Percentiles rank a stretch among this genome's conserved stretches.
phyloP scores from a whole-genome alignment of 2,329 filamentous ascomycete genomes.

The Diplodia sapinea region DNA sequence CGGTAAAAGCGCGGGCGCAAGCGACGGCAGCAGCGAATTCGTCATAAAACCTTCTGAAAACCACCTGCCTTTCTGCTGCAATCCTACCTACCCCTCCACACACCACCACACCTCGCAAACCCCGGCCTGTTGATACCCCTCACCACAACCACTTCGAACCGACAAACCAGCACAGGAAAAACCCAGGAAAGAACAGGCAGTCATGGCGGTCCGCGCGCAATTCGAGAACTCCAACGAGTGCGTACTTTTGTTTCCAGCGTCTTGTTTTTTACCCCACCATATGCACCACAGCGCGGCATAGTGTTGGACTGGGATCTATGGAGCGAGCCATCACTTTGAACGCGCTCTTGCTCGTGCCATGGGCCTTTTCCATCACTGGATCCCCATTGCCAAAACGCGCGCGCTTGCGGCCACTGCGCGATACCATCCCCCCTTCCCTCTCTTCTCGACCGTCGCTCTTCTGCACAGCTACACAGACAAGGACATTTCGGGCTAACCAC shows the following conservation, averaged over 20 bases:
- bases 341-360: background rate
- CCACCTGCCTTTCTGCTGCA: background rate
- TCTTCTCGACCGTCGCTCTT: background rate
- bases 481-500: background rate
- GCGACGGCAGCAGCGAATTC: background rate
- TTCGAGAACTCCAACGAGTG: conserved; percentile 94
- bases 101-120: background rate
- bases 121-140: background rate
- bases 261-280: conserved; percentile 30
- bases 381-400: background rate
- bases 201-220: conserved; percentile 63
- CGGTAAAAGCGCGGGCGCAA: conserved; percentile 9
- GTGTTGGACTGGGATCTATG: background rate
- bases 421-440: too few relatives aligned
- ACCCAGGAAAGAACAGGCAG: conserved; percentile 32
- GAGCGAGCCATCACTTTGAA: background rate
- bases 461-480: background rate
- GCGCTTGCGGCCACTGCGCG: background rate
- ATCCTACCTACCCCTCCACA: background rate
- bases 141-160: background rate
- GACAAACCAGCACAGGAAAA: background rate
- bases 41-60: conserved; percentile 28
- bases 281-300: background rate
- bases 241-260: conserved; percentile 44
- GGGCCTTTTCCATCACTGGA: background rate